Conservation (phyloP, 1,284 basidiomycete genomes). For the Pseudozyma sp. region DNA sequence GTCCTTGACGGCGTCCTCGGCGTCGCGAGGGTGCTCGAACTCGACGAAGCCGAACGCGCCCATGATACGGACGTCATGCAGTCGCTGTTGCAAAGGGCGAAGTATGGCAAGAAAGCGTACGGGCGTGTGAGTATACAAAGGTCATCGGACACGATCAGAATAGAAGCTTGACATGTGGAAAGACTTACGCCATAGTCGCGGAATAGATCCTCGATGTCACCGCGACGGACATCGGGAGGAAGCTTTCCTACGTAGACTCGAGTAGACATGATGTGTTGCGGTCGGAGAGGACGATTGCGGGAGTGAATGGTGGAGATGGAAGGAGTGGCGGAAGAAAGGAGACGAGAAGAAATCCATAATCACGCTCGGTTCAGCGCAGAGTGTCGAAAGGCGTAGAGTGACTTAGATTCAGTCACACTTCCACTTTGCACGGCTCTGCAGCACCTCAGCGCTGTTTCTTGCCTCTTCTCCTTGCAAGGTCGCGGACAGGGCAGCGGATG, state of each 20-base stretch:
- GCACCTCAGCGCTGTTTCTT: no score
- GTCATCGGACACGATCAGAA: background rate
- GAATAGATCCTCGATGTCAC: conserved; percentile 66
- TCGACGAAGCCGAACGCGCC: conserved; percentile 66
- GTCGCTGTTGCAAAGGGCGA: conserved; percentile 22
- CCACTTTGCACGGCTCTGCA: no score
- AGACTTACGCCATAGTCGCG: conserved; percentile 63
- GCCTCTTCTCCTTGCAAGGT: no score
- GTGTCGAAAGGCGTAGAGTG: no score
- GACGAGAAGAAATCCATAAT: conserved; percentile 4
- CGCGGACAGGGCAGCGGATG: no score
- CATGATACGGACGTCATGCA: conserved; percentile 65
- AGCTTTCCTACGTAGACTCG: conserved; percentile 66
- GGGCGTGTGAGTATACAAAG: background rate
- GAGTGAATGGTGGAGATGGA: conserved; percentile 2
- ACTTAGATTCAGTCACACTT: no score
- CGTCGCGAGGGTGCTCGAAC: conserved; percentile 66
- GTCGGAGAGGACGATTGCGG: background rate
- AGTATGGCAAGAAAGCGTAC: background rate
- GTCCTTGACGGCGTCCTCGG: conserved; percentile 66
- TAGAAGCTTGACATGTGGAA: no score
- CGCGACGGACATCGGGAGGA: conserved; percentile 56
- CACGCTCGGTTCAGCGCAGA: no score
- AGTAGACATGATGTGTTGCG: conserved; percentile 40
- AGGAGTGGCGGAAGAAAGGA: conserved; percentile 4